phyloP scores from a whole-genome alignment of 129 eudicot species.

The Flaveria robusta region DNA sequence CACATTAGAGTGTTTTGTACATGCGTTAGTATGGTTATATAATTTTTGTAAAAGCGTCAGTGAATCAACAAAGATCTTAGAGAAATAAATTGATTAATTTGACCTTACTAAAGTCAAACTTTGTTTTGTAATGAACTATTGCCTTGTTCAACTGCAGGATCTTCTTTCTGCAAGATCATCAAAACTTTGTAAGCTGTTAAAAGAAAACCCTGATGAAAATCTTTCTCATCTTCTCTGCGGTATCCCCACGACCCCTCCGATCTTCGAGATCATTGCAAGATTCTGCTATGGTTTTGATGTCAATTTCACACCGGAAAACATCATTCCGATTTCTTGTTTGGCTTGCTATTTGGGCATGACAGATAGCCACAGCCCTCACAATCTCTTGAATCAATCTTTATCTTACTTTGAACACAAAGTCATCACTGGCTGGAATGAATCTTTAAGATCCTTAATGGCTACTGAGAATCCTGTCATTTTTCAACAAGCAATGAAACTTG shows the following conservation, averaged over 20 bases:
- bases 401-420: conserved; percentile 9
- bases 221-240: neutral
- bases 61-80: neutral
- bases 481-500: conserved; percentile 18
- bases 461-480: neutral
- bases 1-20: neutral
- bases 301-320: conserved; percentile 6
- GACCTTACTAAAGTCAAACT: conserved; percentile 1
- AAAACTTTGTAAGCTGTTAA: conserved; percentile 18
- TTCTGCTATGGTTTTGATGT: conserved; percentile 11
- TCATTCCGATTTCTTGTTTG: conserved; percentile 14
- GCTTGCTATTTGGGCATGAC: conserved; percentile 23
- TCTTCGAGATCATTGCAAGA: conserved; percentile 13
- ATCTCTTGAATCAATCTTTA: conserved; percentile 11
- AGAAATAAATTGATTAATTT: neutral
- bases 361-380: conserved; percentile 11
- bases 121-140: neutral
- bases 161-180: conserved; percentile 19
- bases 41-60: neutral
- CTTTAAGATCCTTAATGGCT: conserved; percentile 8
- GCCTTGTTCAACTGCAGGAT: conserved; percentile 13
- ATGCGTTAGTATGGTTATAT: neutral
- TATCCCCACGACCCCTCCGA: conserved; percentile 3
- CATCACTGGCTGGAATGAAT: conserved; percentile 13
- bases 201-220: conserved; percentile 15